These are phyloP conservation scores for Cladorrhinum sp. DNA, from an alignment of 2,329 filamentous ascomycete genomes.

Conservation along the genomic window DNA sequence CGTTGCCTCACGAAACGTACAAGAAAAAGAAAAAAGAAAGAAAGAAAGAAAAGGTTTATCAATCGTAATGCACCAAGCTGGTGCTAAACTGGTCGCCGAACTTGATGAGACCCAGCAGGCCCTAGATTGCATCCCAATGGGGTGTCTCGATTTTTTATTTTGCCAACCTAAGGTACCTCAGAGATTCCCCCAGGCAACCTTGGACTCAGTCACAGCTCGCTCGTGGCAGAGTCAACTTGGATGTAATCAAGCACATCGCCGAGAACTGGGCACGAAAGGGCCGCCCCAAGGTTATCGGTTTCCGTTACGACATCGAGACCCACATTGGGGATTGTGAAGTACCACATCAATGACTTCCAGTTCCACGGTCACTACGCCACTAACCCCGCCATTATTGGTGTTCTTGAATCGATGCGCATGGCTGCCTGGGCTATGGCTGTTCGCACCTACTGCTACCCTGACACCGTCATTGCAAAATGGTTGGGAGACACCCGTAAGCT, in stretches of 20 bases:
- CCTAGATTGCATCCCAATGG: no score
- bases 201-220: constrained; percentile 50
- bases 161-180: no score
- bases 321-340: constrained; percentile 53
- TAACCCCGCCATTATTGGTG: constrained; percentile 44
- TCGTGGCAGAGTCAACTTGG: constrained; percentile 51
- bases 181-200: no score
- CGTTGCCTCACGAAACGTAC: no score
- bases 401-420: constrained; percentile 41
- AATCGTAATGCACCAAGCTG: constrained; percentile 6
- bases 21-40: no score
- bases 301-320: constrained; percentile 59
- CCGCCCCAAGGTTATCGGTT: constrained; percentile 53
- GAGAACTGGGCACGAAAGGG: constrained; percentile 52
- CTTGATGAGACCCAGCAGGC: constrained; percentile 4
- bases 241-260: constrained; percentile 49
- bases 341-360: constrained; percentile 51
- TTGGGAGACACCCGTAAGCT: constrained; percentile 52
- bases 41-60: no score
- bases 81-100: background rate
- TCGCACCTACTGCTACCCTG: constrained; percentile 57
- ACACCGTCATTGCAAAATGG: constrained; percentile 57
- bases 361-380: constrained; percentile 50
- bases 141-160: no score
- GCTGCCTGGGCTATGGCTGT: constrained; percentile 52